These are phyloP conservation scores for Saussurea involucrata DNA, from an alignment of 129 eudicot genomes.

Conservation along the genomic window DNA sequence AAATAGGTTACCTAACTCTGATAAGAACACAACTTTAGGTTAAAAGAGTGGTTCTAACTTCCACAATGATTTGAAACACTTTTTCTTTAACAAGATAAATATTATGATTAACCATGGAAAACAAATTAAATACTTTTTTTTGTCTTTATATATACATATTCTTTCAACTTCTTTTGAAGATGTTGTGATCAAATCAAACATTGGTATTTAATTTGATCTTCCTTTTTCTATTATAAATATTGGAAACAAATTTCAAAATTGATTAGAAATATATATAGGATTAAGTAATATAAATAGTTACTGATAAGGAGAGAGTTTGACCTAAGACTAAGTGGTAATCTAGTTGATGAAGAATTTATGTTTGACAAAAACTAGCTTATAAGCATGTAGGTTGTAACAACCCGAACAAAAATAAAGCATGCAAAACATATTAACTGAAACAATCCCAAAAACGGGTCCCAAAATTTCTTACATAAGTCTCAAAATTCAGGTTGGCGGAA, in stretches of 20 bases:
- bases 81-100: neutral
- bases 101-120: neutral
- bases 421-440: too few species aligned
- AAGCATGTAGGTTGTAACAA: too few species aligned
- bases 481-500: too few species aligned
- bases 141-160: neutral
- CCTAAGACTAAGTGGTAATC: neutral
- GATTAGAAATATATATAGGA: neutral
- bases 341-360: too few species aligned
- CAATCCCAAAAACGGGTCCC: too few species aligned
- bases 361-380: too few species aligned
- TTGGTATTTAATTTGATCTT: neutral
- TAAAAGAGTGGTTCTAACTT: conserved; percentile 33
- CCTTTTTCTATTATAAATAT: neutral
- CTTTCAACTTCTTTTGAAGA: neutral
- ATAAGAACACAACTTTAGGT: conserved; percentile 16
- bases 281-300: neutral
- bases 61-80: conserved; percentile 24
- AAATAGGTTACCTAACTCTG: conserved; percentile 33
- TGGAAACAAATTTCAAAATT: neutral
- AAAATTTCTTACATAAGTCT: too few species aligned
- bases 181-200: neutral
- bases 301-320: neutral
- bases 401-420: too few species aligned
- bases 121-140: neutral